Evolutionary conservation across 2,329 filamentous ascomycete species (phyloP), one percentile per base, ranked within the genome.

Genomic region (Fusarium incarnatum): DNA sequence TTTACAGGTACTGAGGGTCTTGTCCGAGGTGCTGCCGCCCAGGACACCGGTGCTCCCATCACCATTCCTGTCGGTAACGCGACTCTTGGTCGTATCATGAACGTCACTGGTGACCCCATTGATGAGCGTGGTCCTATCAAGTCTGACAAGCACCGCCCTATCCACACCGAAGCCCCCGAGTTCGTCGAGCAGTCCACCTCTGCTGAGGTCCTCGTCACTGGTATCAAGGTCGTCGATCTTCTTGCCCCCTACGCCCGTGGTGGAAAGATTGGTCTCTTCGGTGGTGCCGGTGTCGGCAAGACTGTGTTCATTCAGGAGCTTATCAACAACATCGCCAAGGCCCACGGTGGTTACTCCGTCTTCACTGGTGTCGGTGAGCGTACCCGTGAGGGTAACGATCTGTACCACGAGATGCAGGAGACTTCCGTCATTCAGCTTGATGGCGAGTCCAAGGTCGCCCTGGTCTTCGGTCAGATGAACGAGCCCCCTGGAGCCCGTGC

Each of bases 361-460:
- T 99, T 99, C 92, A 97, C 94, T 82, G 96, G 96, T 95, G 96
- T 99, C 86, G 96, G 96, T 84, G 96, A 99, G 92, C 95, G 96
- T 89, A 99, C 96, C 83, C 96, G 96, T 94, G 96, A 99, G 91
- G 96, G 96, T 90, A 99, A 99, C 91, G 96, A 99, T 91, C 86
- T 99, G 89, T 99, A 99, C 92, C 95, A 99, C 88, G 96, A 99
- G 91, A 99, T 99, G 96, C 96, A 98, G 89, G 95, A 99, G 88
- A 99, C 96, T 77, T 94, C 93, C 81, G 96, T 99, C 89, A 99
- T 99, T 86, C 91, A 99, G 86, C 94, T 99, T 76, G 96, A 99
- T 75, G 96, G 96, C 85, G 95, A 98, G 80, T 98, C 96, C 84
- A 99, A 99, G 92, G 96, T 98, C 88, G 94, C 96, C 73, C 88